Percentiles rank a stretch among this genome's conserved stretches.
These are phyloP conservation scores for Agaricus bisporus DNA, from an alignment of 768 basidiomycete genomes.

Conservation along the genomic window DNA sequence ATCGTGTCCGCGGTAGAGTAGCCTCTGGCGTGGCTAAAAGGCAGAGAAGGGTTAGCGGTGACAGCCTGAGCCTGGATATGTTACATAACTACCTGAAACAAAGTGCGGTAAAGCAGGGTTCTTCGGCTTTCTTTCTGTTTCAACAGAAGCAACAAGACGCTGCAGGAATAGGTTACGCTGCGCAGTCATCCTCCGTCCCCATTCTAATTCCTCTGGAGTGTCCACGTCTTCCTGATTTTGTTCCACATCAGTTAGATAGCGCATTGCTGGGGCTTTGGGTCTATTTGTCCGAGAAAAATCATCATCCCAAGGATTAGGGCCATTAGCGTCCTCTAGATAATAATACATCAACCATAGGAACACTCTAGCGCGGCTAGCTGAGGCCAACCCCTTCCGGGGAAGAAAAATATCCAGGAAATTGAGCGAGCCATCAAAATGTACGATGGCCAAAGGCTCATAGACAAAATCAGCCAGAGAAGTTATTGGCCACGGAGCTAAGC, in stretches of 20 bases:
- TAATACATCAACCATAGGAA: slow-evolving; percentile 84
- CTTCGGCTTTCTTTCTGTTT: slow-evolving; percentile 41
- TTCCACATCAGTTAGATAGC: slow-evolving; percentile 49
- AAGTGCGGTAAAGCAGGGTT: slow-evolving; percentile 37
- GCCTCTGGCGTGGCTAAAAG: slow-evolving; percentile 18
- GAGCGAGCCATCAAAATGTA: slow-evolving; percentile 69
- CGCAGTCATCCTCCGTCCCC: slow-evolving; percentile 70
- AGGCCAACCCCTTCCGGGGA: slow-evolving; percentile 60
- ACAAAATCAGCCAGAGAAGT: background rate
- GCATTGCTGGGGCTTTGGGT: slow-evolving; percentile 60
- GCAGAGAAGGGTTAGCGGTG: background rate
- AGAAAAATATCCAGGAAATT: slow-evolving; percentile 85
- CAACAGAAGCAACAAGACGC: slow-evolving; percentile 53
- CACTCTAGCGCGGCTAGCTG: slow-evolving; percentile 65
- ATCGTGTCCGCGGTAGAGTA: slow-evolving; percentile 25
- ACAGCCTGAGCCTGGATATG: background rate
- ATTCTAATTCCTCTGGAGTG: slow-evolving; percentile 67
- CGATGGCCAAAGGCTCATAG: slow-evolving; percentile 47
- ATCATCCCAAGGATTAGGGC: slow-evolving; percentile 73
- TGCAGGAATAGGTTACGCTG: slow-evolving; percentile 67
- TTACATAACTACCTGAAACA: slow-evolving; percentile 31
- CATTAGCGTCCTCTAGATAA: slow-evolving; percentile 64
- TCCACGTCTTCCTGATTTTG: slow-evolving; percentile 69
- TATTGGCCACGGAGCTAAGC: background rate
- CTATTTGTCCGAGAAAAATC: slow-evolving; percentile 49